A percentile compares a stretch with the other conserved stretches of the same genome.
These are phyloP conservation scores for Fusarium secorum DNA, from an alignment of 2,329 filamentous ascomycete species.

Conservation along the genomic window DNA sequence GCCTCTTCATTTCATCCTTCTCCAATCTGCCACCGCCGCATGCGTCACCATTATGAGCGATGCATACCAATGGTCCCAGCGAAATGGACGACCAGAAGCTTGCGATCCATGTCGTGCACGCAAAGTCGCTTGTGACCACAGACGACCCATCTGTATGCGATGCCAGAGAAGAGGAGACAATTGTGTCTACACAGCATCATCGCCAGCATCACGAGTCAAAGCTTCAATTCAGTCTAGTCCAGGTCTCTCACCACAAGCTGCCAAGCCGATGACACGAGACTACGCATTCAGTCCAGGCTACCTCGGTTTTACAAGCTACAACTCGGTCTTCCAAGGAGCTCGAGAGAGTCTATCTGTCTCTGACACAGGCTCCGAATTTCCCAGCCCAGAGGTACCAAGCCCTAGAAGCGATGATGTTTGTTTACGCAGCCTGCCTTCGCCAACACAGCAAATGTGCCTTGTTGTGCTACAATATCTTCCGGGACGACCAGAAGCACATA, in stretches of 20 bases:
- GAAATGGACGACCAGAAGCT: slow-evolving; percentile 25
- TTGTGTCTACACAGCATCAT: slow-evolving; percentile 48
- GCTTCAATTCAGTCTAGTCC: not conserved
- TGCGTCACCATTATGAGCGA: too few species aligned
- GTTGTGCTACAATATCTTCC: slow-evolving; percentile 18
- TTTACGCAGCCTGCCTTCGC: slow-evolving; percentile 32
- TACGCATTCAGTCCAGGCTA: slow-evolving; percentile 47
- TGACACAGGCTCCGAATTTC: slow-evolving; percentile 12
- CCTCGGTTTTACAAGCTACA: slow-evolving; percentile 55
- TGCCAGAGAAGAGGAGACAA: slow-evolving; percentile 44
- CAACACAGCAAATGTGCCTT: slow-evolving; percentile 29
- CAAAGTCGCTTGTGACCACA: slow-evolving; percentile 28
- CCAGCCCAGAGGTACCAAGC: not conserved
- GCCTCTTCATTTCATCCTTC: not conserved
- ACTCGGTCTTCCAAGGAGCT: slow-evolving; percentile 52
- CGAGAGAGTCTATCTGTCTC: slow-evolving; percentile 49
- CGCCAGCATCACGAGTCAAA: slow-evolving; percentile 3
- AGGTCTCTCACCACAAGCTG: slow-evolving; percentile 4
- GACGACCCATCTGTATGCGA: slow-evolving; percentile 26
- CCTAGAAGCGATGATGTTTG: slow-evolving; percentile 2
- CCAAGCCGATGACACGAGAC: slow-evolving; percentile 8
- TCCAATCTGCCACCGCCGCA: not conserved
- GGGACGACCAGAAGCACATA: slow-evolving; percentile 13
- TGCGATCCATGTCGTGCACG: slow-evolving; percentile 27
- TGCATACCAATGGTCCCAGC: too few species aligned